Conservation (phyloP, 805 yeast species). For the Candida easanensis region DNA sequence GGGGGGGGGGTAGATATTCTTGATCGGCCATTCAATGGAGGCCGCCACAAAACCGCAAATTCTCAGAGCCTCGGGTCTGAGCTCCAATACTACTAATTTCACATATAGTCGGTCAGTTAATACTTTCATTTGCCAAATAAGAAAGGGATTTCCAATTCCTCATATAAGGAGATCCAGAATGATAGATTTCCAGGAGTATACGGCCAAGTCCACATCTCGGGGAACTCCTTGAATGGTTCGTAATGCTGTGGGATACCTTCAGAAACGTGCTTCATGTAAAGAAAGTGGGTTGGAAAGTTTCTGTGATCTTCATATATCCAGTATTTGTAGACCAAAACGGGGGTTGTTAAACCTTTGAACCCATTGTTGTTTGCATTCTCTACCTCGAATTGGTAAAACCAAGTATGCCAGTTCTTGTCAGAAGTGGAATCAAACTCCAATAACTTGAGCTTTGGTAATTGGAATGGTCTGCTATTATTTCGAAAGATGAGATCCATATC, state of each 20-base stretch:
- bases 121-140: no score
- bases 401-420: neutral
- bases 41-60: no score
- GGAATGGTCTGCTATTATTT: neutral
- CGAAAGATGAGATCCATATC: conserved; percentile 1
- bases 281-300: no score
- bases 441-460: neutral
- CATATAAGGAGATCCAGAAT: neutral
- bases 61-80: no score
- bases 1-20: no score
- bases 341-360: neutral
- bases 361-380: neutral
- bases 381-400: neutral
- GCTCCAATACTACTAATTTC: no score
- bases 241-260: neutral
- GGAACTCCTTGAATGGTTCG: neutral
- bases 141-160: neutral
- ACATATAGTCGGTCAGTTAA: no score
- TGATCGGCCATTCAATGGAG: no score
- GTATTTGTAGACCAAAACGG: neutral
- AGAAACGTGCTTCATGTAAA: neutral
- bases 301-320: neutral
- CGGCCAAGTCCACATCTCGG: conserved; percentile 1
- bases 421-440: conserved; percentile 2
- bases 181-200: no score